These are phyloP conservation scores for Echinosophora koreensis DNA, from an alignment of 306 rosid genomes.

Conservation along the genomic window DNA sequence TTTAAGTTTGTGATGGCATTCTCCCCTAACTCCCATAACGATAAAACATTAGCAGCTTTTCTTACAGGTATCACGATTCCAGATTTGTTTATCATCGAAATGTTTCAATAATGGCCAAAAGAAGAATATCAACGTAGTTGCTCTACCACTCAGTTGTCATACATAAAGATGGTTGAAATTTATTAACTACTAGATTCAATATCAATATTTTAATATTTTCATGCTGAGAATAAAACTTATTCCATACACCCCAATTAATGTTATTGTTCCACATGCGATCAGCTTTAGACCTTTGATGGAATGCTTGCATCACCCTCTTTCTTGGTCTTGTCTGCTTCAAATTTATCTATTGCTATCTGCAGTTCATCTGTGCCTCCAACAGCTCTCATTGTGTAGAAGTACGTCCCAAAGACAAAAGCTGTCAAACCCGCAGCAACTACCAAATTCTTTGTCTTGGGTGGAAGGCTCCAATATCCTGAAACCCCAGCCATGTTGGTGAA, in stretches of 20 bases:
- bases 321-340: conserved; percentile 74
- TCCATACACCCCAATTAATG: conserved; percentile 24
- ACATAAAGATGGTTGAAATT: conserved; percentile 37
- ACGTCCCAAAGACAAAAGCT: conserved; percentile 81
- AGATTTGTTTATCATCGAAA: conserved; percentile 9
- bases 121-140: neutral
- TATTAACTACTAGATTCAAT: conserved; percentile 30
- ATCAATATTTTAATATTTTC: conserved; percentile 17
- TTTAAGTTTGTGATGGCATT: too few species aligned
- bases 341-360: conserved; percentile 84
- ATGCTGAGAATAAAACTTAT: conserved; percentile 7
- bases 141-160: conserved; percentile 7
- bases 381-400: conserved; percentile 95
- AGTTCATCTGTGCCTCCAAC: conserved; percentile 94
- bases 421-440: conserved; percentile 91
- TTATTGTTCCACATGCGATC: neutral
- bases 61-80: neutral
- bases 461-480: conserved; percentile 59
- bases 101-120: neutral
- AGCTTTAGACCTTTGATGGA: conserved; percentile 57
- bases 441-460: conserved; percentile 77
- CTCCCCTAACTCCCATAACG: too few species aligned
- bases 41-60: too few species aligned
- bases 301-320: conserved; percentile 46
- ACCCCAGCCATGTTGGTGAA: conserved; percentile 68